A percentile compares a stretch with the other conserved stretches of the same genome.
Conservation (phyloP, 106 monocot species). For the Acanthochlamys bracteata region DNA sequence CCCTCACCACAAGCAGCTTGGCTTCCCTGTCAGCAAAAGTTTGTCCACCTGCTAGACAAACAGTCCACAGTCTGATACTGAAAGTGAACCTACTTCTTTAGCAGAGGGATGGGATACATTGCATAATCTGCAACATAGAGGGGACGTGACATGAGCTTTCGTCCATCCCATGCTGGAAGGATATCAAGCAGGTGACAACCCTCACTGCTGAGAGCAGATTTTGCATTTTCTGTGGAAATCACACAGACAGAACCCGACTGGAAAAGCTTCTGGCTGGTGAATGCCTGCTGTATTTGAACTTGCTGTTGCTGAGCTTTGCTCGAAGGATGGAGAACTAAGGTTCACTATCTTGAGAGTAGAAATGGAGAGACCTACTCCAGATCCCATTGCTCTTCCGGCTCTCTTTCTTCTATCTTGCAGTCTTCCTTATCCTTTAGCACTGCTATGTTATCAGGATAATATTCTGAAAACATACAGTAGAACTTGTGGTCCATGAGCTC, state of each 20-base stretch:
- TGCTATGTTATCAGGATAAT: too few species aligned
- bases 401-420: background rate
- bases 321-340: background rate
- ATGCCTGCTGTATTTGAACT: background rate
- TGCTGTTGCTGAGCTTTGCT: background rate
- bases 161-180: slow-evolving; percentile 72
- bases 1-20: slow-evolving; percentile 89
- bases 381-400: background rate
- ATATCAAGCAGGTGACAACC: slow-evolving; percentile 76
- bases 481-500: too few species aligned
- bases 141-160: slow-evolving; percentile 71
- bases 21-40: slow-evolving; percentile 38
- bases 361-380: background rate
- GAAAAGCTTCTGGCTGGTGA: slow-evolving; percentile 18
- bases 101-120: slow-evolving; percentile 46
- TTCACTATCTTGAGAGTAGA: background rate
- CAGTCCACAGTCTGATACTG: slow-evolving; percentile 90
- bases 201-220: slow-evolving; percentile 20
- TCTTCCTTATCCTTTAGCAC: background rate
- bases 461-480: too few species aligned
- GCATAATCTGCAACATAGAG: slow-evolving; percentile 77
- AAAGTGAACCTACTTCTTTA: slow-evolving; percentile 91
- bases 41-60: slow-evolving; percentile 56
- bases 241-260: slow-evolving; percentile 34
- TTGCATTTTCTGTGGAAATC: slow-evolving; percentile 38